A percentile compares a stretch with the other conserved stretches of the same genome.
These are phyloP conservation scores for Colletotrichum sublineola DNA, from an alignment of 2,329 filamentous ascomycete genomes.

Conservation along the genomic window DNA sequence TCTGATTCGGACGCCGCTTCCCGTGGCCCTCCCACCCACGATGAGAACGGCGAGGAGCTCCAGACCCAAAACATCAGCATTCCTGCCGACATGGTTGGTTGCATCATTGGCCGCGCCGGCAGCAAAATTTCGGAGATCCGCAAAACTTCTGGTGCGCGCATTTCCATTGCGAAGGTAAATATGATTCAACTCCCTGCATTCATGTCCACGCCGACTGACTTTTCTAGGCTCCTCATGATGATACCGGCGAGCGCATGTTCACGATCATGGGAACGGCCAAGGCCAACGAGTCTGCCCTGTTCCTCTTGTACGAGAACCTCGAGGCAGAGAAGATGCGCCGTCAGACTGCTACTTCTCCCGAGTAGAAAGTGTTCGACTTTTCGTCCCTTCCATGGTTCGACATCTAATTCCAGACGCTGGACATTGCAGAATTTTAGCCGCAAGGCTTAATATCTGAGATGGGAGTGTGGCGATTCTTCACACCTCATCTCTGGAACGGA, in stretches of 20 bases:
- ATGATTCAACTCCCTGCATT: not conserved
- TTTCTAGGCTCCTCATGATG: conserved; percentile 85
- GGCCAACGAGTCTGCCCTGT: conserved; percentile 95
- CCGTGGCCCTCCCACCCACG: conserved; percentile 87
- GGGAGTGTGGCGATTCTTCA: not conserved
- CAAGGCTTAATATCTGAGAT: conserved; percentile 32
- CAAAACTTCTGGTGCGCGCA: conserved; percentile 94
- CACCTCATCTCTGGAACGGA: conserved; percentile 26
- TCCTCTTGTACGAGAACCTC: conserved; percentile 97
- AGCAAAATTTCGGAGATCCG: conserved; percentile 99
- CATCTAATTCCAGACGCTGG: conserved; percentile 12
- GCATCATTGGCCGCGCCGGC: conserved; percentile 95
- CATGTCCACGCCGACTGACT: conserved; percentile 42
- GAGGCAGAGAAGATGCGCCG: conserved; percentile 99
- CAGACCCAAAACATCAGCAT: conserved; percentile 99
- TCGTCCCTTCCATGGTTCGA: conserved; percentile 34
- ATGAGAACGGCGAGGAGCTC: conserved; percentile 96
- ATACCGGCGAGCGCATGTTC: conserved; percentile 99
- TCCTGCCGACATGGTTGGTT: conserved; percentile 99
- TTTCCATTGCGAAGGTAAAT: conserved; percentile 91
- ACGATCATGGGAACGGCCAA: conserved; percentile 96
- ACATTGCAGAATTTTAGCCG: conserved; percentile 39
- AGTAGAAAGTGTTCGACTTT: conserved; percentile 55
- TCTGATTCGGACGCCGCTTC: conserved; percentile 85
- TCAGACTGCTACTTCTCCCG: conserved; percentile 70